Evolutionary conservation across 2,329 filamentous ascomycete species (phyloP), one percentile per base, ranked within the genome.

Genomic region (Talaromyces rugulosus): DNA sequence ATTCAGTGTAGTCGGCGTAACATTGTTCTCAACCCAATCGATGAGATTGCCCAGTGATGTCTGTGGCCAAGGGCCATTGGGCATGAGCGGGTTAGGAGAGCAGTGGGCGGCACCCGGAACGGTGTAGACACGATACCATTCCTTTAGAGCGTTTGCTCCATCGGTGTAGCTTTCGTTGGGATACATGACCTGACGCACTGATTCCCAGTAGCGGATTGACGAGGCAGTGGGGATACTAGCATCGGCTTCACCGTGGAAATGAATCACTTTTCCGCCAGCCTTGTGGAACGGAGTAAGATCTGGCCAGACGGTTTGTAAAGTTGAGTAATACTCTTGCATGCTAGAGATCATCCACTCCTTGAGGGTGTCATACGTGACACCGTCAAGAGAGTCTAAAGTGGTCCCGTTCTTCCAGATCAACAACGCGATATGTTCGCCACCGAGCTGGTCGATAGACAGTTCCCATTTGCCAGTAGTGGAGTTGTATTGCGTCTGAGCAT

Each of bases 211-310:
- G 67, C 79, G 82, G 0, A 85, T 78, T 0, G 82, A 85, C 0
- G 82, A 83, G 5, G 76, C 82, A 1, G 84, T 70, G 1, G 83
- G 83, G 63, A 87, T 75, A 6, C 76, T 79, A 14, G 76, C 70
- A 69, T 86, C 85, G 0, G 80, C 81, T 70, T 86, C 83, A 58
- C 83, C 84, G 71, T 87, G 84, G 74, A 80, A 85, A 70, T 86
- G 83, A 11, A 87, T 72, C 4, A 87, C 71, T 71, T 87, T 87
- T 58, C 82, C 83, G 28, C 83, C 84, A 0, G 75, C 66, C 2
- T 73, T 61, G 34, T 81, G 73, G 75, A 85, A 85, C 8, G 74
- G 65, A 0, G 79, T 81, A 0, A 86, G 74, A 65, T 87, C 83
- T 0, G 82, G 81, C 28, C 79, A 67, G 1, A 80, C 85, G 8